These are phyloP conservation scores for Debaryomycetaceae sp. DNA, from an alignment of 1,139 yeast species.

Conservation along the genomic window DNA sequence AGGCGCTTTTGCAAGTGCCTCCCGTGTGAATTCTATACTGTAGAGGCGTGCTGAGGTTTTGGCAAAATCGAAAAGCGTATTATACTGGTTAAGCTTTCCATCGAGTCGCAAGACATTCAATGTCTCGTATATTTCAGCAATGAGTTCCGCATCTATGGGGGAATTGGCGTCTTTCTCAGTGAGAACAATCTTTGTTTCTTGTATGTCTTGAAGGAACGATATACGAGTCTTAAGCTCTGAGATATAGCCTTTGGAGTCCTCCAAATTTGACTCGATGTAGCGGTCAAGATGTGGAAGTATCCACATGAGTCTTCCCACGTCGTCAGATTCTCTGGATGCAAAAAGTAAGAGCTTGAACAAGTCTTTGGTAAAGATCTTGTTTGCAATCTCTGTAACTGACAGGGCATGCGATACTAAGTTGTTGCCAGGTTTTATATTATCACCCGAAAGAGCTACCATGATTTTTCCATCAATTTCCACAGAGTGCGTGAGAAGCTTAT, in stretches of 20 bases:
- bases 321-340: conserved; percentile 26
- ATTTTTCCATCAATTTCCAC: conserved; percentile 11
- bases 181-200: background rate
- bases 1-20: background rate
- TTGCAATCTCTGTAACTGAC: conserved; percentile 11
- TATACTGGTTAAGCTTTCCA: conserved; percentile 22
- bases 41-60: conserved; percentile 1
- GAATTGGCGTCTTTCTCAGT: conserved; percentile 2
- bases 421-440: background rate
- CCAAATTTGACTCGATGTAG: conserved; percentile 16
- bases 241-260: conserved; percentile 7
- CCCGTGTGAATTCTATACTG: background rate
- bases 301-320: conserved; percentile 40
- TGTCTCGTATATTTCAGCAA: conserved; percentile 13
- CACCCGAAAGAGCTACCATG: conserved; percentile 15
- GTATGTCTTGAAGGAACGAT: conserved; percentile 1
- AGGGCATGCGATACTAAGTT: conserved; percentile 11
- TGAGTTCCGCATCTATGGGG: conserved; percentile 10
- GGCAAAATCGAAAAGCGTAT: conserved; percentile 10
- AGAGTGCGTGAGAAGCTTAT: conserved; percentile 32
- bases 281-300: conserved; percentile 34
- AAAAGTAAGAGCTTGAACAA: conserved; percentile 23
- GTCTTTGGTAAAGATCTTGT: conserved; percentile 21
- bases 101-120: conserved; percentile 20
- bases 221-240: conserved; percentile 6